Conservation (phyloP, 805 yeast genomes). For the Kuraishia capsulata region DNA sequence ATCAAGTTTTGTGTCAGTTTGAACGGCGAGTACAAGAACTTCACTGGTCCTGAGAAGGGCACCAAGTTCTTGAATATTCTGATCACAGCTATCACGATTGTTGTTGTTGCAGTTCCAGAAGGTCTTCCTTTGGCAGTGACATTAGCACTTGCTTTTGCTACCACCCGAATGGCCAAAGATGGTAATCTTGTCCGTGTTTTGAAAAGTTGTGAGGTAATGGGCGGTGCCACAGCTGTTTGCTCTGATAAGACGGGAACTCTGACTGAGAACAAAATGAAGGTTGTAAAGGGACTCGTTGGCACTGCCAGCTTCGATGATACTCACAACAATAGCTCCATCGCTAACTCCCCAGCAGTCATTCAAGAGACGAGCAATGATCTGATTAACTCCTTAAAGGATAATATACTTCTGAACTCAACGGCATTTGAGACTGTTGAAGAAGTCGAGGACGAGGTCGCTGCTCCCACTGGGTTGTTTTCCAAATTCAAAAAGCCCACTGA, state of each 20-base stretch:
- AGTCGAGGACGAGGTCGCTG: slow-evolving; percentile 5
- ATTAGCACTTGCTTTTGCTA: slow-evolving; percentile 92
- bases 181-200: slow-evolving; percentile 92
- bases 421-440: slow-evolving; percentile 65
- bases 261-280: slow-evolving; percentile 89
- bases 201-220: slow-evolving; percentile 96
- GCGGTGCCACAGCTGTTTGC: slow-evolving; percentile 94
- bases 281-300: slow-evolving; percentile 71
- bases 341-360: background rate
- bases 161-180: slow-evolving; percentile 95
- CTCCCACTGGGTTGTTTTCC: background rate
- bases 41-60: slow-evolving; percentile 68
- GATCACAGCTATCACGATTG: slow-evolving; percentile 84
- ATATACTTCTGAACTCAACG: slow-evolving; percentile 74
- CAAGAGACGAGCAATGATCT: slow-evolving; percentile 14
- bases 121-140: slow-evolving; percentile 98
- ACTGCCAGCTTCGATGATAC: slow-evolving; percentile 44
- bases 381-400: slow-evolving; percentile 29
- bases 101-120: slow-evolving; percentile 99
- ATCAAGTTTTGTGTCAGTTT: slow-evolving; percentile 59
- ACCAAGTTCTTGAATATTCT: slow-evolving; percentile 74
- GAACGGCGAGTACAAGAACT: slow-evolving; percentile 32
- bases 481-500: background rate
- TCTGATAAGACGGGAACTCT: slow-evolving; percentile 97
- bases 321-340: slow-evolving; percentile 2